Base-by-base conservation (phyloP, 139 green algal genomes). In the Picochlorum sp. region DNA sequence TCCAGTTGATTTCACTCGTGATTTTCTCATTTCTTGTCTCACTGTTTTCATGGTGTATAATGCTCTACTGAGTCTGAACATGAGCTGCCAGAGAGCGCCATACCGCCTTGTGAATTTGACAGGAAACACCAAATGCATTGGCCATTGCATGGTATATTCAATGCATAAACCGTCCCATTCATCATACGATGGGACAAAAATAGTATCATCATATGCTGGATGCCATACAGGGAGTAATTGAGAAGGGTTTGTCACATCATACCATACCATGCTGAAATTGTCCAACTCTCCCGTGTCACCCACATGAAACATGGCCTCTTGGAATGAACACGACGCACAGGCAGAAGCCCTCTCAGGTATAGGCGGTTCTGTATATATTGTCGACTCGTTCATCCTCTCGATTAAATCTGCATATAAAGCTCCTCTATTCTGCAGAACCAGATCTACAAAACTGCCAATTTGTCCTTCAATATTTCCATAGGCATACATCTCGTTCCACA, bases 111-210 rank as follows among this genome's bases (percentile, higher is more conserved):
- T 54, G 7, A 80, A 62, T 63, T 82, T 45, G 4, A 79, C 73
- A 2, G 86, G 90, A 57, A 97, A 77, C 51, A 97, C 70, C 63
- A 95, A 74, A 30, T 87, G 82, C 64, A 97, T 75, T 2, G 88
- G 90, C 90, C 90, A 95, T 5, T 82, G 69, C 47, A 88, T 45
- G 0, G 62, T 23, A 64, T 81, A 87, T 49, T 77, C 54, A 41
- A 96, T 76, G 50, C 45, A 80, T 57, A 96, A 58, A 1, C 68
- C 71, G 70, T 95, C 90, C 89, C 87, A 95, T 26, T 59, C 49
- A 62, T 95, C 87, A 26, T 81, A 81, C 1, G 63, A 41, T 4
- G 87, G 84, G 14, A 89, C 67, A 14, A 63, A 34, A 21, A 80
- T 61, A 21, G 8, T 26, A 14, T 28, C 7, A 16, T 15, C 38